These are phyloP conservation scores for Hysterium pulicare DNA, from an alignment of 2,329 filamentous ascomycete genomes.

Conservation along the genomic window DNA sequence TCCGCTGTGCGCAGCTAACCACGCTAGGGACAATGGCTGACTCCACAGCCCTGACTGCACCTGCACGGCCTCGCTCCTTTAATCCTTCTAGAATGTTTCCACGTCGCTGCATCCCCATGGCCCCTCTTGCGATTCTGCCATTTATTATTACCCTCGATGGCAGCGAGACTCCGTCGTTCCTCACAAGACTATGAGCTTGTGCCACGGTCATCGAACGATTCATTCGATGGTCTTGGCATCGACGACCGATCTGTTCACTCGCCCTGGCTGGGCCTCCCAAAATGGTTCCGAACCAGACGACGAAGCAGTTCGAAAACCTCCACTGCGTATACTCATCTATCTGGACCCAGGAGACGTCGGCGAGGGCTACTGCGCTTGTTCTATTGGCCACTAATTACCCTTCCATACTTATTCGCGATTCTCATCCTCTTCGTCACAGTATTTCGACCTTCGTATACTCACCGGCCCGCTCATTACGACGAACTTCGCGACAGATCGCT, in stretches of 20 bases:
- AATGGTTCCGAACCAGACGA: not conserved
- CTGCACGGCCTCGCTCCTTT: no score
- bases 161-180: not conserved
- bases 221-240: not conserved
- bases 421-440: slow-evolving; percentile 45
- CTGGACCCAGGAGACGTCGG: slow-evolving; percentile 24
- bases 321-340: not conserved
- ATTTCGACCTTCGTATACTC: slow-evolving; percentile 56
- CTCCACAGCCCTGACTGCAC: no score
- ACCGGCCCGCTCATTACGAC: slow-evolving; percentile 52
- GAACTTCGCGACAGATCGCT: slow-evolving; percentile 36
- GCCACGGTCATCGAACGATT: not conserved
- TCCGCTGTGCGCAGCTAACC: no score
- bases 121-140: not conserved
- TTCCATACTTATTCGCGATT: slow-evolving; percentile 29
- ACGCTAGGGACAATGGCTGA: no score
- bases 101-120: not conserved
- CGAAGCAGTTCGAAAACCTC: not conserved
- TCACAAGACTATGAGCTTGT: not conserved
- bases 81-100: no score
- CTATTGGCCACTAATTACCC: slow-evolving; percentile 29
- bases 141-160: slow-evolving; percentile 3
- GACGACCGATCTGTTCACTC: not conserved
- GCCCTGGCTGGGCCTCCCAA: not conserved
- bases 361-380: slow-evolving; percentile 29